Evolutionary conservation across 768 basidiomycete species (phyloP), one percentile per base, ranked within the genome.

Genomic region (Leccinum olivaceopallidum): DNA sequence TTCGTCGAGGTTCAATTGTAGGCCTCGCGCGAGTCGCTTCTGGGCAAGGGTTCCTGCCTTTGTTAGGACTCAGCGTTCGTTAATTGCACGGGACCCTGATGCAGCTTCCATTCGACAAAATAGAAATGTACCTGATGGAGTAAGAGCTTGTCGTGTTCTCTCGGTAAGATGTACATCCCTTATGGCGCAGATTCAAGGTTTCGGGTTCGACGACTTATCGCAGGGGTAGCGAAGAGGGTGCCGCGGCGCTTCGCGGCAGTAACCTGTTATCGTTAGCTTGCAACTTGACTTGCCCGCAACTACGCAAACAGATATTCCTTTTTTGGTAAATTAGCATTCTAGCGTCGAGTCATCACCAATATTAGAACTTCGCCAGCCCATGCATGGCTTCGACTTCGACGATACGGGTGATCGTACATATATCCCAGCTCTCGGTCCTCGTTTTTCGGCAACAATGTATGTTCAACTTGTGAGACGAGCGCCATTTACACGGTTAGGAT

Each of bases 1-100:
- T 76, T 99, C 97, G 4, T 91, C 83, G 62, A 87, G 77, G 75
- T 98, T 98, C 57, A 98, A 84, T 57, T 83, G 83, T 37, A 96
- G 72, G 9, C 97, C 97, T n/a, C 97, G 84, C 5, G 96, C 96
- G 16, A 99, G 86, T 44, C 97, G 89, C 68, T 94, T 90, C 76
- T 98, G 96, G 2, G 97, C 94, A 18, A 98, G 84, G 62, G 83
- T 86, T 24, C 97, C 97, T 28, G 88, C 85, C 88, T 94, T 66
- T 53, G 37, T 22, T 53, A n/a, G 28, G 50, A 59, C 6, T 12
- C 18, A 22, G 22, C 26, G 12, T 48, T 32, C 30, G 30, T 4
- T 4, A 53, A 47, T 47, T 47, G 44, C 12, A 8, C 44, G n/a
- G 6, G 47, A 42, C 18, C 39, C 39, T 9, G 39, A 42, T 18